Base-by-base conservation (phyloP, 2,329 filamentous ascomycete genomes). In the Leptographium wingfieldii region DNA sequence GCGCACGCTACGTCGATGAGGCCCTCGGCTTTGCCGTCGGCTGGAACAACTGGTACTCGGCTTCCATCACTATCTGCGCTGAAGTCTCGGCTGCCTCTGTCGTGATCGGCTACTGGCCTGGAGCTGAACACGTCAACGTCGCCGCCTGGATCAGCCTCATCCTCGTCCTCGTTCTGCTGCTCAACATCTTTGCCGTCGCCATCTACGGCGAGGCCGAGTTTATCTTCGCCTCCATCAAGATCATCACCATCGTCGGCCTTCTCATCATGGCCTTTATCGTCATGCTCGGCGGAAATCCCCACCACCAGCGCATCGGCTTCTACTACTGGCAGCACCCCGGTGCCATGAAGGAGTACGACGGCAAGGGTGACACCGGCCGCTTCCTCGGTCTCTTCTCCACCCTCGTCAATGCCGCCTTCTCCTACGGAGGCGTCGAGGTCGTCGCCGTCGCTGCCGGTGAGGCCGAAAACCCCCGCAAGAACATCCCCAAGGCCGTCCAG, bases 401-500 rank as follows among this genome's bases (percentile, higher is more conserved):
- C 25, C 60, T 66, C n/a, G 61, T 65, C 57, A 66, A 65, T 58
- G 63, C 61, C 7, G 74, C 70, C n/a, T 76, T 75, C 57, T 73
- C 72, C 33, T 76, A 73, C 60, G 67, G 69, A 22, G 71, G 71
- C 38, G 84, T 84, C 2, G 84, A 87, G 68, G 74, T 87, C 16
- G 74, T 76, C 61, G 79, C 78, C 22, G 75, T 83, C 22, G 83
- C 85, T 1, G 84, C 83, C 5, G 84, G 82, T 53, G 84, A 88
- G 73, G 82, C 83, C 82, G 31, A 80, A 84, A 27, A 85, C 85
- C 2, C 79, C 83, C 58, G 77, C 79, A 67, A 85, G 62, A 64
- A 85, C 71, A 82, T 88, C 60, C 84, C 85, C 60, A 85, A 84
- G 72, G 83, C 83, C 0, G 81, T 83, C 5, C 74, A 77, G 19